These are phyloP conservation scores for Paramyrothecium roridum DNA, from an alignment of 2,329 filamentous ascomycete genomes.

Conservation along the genomic window DNA sequence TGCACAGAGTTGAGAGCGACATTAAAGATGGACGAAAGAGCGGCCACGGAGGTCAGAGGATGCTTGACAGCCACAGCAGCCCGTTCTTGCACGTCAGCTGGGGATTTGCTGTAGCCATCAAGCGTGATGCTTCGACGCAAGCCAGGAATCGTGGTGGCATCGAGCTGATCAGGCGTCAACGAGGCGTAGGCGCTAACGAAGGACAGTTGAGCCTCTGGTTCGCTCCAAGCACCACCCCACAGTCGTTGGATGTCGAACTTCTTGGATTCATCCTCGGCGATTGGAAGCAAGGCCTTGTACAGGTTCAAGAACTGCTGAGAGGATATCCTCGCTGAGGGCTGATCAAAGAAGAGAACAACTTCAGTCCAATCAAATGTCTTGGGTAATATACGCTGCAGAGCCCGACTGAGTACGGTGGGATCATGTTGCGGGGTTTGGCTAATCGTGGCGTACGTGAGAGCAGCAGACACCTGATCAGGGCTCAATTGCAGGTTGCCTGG, in stretches of 20 bases:
- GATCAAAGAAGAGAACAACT: conserved; percentile 77
- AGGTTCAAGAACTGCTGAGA: conserved; percentile 77
- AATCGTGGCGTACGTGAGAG: conserved; percentile 65
- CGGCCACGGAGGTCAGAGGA: conserved; percentile 83
- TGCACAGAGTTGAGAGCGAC: conserved; percentile 60
- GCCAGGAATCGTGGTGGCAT: conserved; percentile 80
- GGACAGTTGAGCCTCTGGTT: conserved; percentile 86
- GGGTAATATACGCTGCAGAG: conserved; percentile 59
- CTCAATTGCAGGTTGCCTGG: conserved; percentile 59
- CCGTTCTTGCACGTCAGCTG: conserved; percentile 46
- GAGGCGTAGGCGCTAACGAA: conserved; percentile 87
- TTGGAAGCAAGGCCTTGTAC: conserved; percentile 72
- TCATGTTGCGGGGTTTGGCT: conserved; percentile 54
- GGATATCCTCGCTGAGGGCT: conserved; percentile 71
- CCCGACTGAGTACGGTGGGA: conserved; percentile 55
- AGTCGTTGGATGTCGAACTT: conserved; percentile 79
- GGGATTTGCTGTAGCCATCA: conserved; percentile 50
- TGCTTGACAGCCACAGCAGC: conserved; percentile 69
- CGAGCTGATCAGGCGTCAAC: conserved; percentile 70
- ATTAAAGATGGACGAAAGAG: conserved; percentile 67
- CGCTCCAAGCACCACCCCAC: conserved; percentile 88
- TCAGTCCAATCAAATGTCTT: conserved; percentile 66
- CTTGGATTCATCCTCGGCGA: conserved; percentile 53
- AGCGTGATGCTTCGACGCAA: conserved; percentile 74
- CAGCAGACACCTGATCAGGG: conserved; percentile 79